Evolutionary conservation across 495 filamentous ascomycete genomes (phyloP).

Genomic region (Penicillium ochrochloron): DNA sequence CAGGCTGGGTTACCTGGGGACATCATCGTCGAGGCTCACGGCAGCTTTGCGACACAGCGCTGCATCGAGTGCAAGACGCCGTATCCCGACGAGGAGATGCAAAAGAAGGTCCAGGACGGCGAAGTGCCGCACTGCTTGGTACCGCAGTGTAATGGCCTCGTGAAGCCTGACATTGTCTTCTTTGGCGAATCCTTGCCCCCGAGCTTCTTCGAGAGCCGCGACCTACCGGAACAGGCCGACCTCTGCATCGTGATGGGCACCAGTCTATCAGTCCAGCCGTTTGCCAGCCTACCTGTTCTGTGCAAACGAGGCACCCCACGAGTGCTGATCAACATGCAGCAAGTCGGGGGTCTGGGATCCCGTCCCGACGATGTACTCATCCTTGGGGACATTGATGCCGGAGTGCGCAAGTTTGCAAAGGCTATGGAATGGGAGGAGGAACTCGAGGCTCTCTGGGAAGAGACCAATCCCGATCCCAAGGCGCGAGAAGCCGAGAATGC

Average conservation of each 20-base stretch:
- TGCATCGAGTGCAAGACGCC: conserved; percentile 84
- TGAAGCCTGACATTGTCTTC: conserved; percentile 98
- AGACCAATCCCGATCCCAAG: conserved; percentile 52
- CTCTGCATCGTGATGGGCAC: conserved; percentile 90
- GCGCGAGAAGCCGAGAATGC: conserved; percentile 38
- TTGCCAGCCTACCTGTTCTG: conserved; percentile 75
- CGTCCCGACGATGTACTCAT: conserved; percentile 76
- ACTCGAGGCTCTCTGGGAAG: conserved; percentile 70
- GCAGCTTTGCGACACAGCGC: conserved; percentile 85
- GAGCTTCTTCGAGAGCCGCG: conserved; percentile 65
- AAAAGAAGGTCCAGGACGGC: conserved; percentile 61
- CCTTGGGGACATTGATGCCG: conserved; percentile 78
- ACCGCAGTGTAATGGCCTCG: conserved; percentile 70
- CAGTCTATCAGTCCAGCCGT: conserved; percentile 85
- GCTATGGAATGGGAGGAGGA: conserved; percentile 87
- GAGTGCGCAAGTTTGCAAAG: conserved; percentile 80
- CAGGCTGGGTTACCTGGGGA: conserved; percentile 81
- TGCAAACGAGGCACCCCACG: conserved; percentile 67
- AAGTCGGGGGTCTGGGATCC: conserved; percentile 79
- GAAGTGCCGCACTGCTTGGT: conserved; percentile 68
- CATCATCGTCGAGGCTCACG: conserved; percentile 90
- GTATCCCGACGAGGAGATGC: conserved; percentile 77
- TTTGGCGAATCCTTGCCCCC: conserved; percentile 86
- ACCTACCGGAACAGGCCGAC: conserved; percentile 67
- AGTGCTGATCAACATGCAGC: conserved; percentile 84